These are phyloP conservation scores for Punica granatum DNA, from an alignment of 345 rosid genomes.

Conservation along the genomic window DNA sequence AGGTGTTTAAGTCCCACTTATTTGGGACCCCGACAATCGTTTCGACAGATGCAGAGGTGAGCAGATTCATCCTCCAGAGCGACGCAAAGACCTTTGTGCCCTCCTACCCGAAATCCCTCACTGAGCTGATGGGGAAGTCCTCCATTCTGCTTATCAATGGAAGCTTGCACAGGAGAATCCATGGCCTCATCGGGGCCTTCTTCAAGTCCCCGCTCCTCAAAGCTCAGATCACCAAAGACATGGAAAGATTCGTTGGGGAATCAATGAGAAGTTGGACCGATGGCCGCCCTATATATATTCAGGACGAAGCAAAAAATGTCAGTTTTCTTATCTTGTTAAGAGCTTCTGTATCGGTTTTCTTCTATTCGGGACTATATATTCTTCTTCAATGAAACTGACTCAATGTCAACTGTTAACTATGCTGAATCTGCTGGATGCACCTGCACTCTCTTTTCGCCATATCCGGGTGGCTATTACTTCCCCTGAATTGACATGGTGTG, in stretches of 20 bases:
- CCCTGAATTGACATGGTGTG: too few relatives aligned
- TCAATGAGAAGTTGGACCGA: constrained; percentile 74
- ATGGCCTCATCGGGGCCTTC: constrained; percentile 83
- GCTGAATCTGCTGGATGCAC: too few relatives aligned
- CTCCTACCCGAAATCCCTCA: constrained; percentile 82
- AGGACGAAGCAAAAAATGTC: constrained; percentile 83
- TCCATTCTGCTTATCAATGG: constrained; percentile 86
- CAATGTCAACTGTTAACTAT: constrained; percentile 17
- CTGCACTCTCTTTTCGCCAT: too few relatives aligned
- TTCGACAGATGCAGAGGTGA: constrained; percentile 92
- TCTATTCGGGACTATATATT: too few relatives aligned
- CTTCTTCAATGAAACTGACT: too few relatives aligned
- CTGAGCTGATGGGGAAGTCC: constrained; percentile 93
- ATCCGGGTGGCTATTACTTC: too few relatives aligned
- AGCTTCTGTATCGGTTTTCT: too few relatives aligned
- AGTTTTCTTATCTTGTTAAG: constrained; percentile 16
- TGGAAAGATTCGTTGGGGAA: constrained; percentile 53
- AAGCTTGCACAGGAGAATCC: constrained; percentile 79
- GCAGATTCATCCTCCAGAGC: constrained; percentile 71
- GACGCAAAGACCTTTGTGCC: constrained; percentile 79
- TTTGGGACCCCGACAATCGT: constrained; percentile 80
- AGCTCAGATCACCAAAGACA: constrained; percentile 77
- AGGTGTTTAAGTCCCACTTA: constrained; percentile 94
- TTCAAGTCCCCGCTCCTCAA: constrained; percentile 77
- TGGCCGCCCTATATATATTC: constrained; percentile 53